These are phyloP conservation scores for Alternaria burnsii DNA, from an alignment of 2,329 filamentous ascomycete species.

Conservation along the genomic window DNA sequence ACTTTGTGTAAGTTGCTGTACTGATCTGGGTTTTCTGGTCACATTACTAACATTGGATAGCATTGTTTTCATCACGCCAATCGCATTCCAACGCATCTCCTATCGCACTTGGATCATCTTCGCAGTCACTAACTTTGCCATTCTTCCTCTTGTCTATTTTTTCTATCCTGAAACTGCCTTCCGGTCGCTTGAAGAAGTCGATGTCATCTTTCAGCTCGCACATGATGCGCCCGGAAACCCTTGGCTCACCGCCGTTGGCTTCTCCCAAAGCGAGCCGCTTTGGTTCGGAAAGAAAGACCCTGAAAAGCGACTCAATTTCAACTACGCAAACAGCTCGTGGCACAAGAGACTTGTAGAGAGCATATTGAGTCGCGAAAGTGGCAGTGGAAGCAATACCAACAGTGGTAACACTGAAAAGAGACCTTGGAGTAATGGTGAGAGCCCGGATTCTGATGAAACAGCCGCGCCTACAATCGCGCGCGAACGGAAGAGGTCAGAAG, in stretches of 20 bases:
- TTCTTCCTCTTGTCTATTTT: slow-evolving; percentile 65
- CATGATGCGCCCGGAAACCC: slow-evolving; percentile 60
- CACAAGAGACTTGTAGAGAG: slow-evolving; percentile 31
- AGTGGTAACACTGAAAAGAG: slow-evolving; percentile 9
- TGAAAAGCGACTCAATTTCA: slow-evolving; percentile 59
- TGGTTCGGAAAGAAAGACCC: slow-evolving; percentile 64
- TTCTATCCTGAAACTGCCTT: slow-evolving; percentile 69
- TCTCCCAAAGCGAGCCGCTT: slow-evolving; percentile 61
- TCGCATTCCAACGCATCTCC: slow-evolving; percentile 63
- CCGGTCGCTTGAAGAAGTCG: slow-evolving; percentile 70
- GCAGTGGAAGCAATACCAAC: slow-evolving; percentile 24
- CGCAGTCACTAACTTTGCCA: slow-evolving; percentile 59
- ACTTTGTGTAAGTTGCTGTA: slow-evolving; percentile 54
- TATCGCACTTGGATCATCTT: slow-evolving; percentile 69
- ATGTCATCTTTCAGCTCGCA: slow-evolving; percentile 66
- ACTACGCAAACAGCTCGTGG: slow-evolving; percentile 52
- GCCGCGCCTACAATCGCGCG: not conserved
- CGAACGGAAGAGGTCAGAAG: slow-evolving; percentile 8
- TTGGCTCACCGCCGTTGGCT: slow-evolving; percentile 57
- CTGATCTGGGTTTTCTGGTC: not conserved
- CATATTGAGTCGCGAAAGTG: slow-evolving; percentile 20
- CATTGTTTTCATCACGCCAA: slow-evolving; percentile 72
- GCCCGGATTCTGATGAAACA: not conserved
- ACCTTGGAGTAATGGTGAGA: slow-evolving; percentile 7
- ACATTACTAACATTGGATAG: slow-evolving; percentile 52